Conservation (phyloP, 495 filamentous ascomycete genomes). For the Penicillium roqueforti region DNA sequence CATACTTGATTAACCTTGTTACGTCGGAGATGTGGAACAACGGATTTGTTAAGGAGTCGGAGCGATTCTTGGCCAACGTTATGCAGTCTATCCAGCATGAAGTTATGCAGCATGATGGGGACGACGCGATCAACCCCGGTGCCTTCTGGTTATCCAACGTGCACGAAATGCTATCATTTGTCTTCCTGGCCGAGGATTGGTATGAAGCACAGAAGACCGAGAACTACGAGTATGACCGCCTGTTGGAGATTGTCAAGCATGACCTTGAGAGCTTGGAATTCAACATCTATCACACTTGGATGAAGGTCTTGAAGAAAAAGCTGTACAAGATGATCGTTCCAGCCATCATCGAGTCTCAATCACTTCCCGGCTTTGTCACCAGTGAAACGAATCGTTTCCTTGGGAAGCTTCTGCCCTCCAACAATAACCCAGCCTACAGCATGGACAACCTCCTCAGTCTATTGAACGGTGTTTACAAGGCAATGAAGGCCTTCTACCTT, state of each 20-base stretch:
- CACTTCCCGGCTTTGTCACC: constrained; percentile 95
- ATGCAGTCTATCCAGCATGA: constrained; percentile 99
- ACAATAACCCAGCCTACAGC: constrained; percentile 86
- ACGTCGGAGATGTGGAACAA: constrained; percentile 99
- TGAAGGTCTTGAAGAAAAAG: constrained; percentile 99
- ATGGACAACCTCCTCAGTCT: constrained; percentile 98
- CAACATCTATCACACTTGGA: constrained; percentile 99
- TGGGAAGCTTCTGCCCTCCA: constrained; percentile 87
- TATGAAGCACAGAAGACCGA: constrained; percentile 99
- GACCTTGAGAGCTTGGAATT: constrained; percentile 98
- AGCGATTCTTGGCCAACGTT: constrained; percentile 96
- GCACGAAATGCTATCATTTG: constrained; percentile 99
- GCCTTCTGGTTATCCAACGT: constrained; percentile 99
- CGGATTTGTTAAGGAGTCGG: constrained; percentile 98
- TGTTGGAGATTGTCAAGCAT: constrained; percentile 98
- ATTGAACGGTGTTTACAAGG: constrained; percentile 94
- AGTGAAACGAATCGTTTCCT: constrained; percentile 97
- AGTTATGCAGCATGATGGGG: constrained; percentile 97
- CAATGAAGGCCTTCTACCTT: constrained; percentile 96
- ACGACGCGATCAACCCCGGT: constrained; percentile 94
- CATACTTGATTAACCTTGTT: constrained; percentile 97
- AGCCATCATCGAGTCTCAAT: constrained; percentile 98
- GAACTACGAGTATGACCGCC: constrained; percentile 96
- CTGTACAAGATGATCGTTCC: constrained; percentile 99
- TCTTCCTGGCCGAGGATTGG: constrained; percentile 99